A percentile compares a stretch with the other conserved stretches of the same genome.
Conservation (phyloP, 1,284 basidiomycete species). For the Fomitiporia mediterranea region DNA sequence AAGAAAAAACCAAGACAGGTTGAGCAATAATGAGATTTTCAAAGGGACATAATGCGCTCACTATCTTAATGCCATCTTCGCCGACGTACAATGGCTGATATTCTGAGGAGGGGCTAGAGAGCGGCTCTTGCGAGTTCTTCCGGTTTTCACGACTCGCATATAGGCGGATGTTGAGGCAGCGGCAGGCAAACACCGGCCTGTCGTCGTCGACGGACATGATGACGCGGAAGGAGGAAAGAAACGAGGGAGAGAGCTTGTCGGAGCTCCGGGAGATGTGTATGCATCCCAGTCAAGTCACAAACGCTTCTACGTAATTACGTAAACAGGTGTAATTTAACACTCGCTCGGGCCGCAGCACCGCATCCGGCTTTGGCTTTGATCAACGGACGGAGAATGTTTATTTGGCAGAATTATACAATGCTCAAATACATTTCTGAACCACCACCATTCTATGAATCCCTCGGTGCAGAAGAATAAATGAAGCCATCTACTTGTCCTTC, state of each 20-base stretch:
- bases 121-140: not conserved
- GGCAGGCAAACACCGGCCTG: slow-evolving; percentile 45
- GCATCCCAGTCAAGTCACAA: not conserved
- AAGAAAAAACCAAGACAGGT: not conserved
- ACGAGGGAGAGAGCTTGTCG: not conserved
- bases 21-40: not conserved
- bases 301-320: too few relatives aligned
- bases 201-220: slow-evolving; percentile 22
- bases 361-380: too few relatives aligned
- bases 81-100: slow-evolving; percentile 58
- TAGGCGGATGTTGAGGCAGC: slow-evolving; percentile 68
- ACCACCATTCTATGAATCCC: too few relatives aligned
- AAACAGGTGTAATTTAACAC: too few relatives aligned
- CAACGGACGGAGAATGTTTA: too few relatives aligned
- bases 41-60: slow-evolving; percentile 32
- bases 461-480: too few relatives aligned
- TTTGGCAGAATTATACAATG: too few relatives aligned
- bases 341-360: not conserved
- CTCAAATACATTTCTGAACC: too few relatives aligned
- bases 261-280: not conserved
- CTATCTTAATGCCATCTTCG: slow-evolving; percentile 62
- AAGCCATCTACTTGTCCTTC: slow-evolving; percentile 51
- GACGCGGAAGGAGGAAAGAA: not conserved
- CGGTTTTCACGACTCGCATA: slow-evolving; percentile 22
- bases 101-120: slow-evolving; percentile 31